phyloP scores from a whole-genome alignment of 1,139 yeast genomes.

The Candida sp. region DNA sequence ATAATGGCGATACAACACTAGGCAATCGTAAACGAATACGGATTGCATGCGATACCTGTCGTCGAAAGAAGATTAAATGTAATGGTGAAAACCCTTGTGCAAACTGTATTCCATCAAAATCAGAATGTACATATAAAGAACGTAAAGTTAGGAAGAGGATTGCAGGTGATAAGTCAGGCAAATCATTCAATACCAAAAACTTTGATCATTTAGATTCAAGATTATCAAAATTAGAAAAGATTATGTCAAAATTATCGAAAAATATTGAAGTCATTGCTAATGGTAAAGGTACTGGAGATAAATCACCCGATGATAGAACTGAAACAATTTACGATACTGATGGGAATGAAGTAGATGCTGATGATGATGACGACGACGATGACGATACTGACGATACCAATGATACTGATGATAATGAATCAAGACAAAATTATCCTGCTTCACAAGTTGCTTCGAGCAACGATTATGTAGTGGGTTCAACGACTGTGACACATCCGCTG shows the following conservation, averaged over 20 bases:
- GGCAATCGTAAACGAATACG: conserved; percentile 24
- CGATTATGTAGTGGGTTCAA: not conserved
- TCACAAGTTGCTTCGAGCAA: not conserved
- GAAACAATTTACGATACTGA: conserved; percentile 6
- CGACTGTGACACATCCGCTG: not conserved
- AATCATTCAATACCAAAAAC: conserved; percentile 9
- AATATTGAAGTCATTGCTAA: conserved; percentile 12
- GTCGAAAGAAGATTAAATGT: conserved; percentile 49
- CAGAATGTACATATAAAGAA: conserved; percentile 26
- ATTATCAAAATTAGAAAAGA: conserved; percentile 20
- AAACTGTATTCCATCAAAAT: conserved; percentile 31
- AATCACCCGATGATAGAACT: not conserved
- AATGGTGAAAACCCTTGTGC: conserved; percentile 45
- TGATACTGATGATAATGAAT: conserved; percentile 6
- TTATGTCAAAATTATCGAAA: conserved; percentile 7
- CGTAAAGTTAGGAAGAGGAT: conserved; percentile 13
- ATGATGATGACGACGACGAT: conserved; percentile 2
- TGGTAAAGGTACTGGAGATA: not conserved
- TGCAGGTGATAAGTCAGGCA: conserved; percentile 4
- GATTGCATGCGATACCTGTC: conserved; percentile 54
- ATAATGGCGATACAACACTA: not conserved
- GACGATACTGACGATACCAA: conserved; percentile 3
- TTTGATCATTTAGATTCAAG: conserved; percentile 19
- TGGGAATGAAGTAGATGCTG: conserved; percentile 3
- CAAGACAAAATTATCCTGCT: not conserved